phyloP scores from a whole-genome alignment of 139 green algal genomes.

The Chlorella sorokiniana region DNA sequence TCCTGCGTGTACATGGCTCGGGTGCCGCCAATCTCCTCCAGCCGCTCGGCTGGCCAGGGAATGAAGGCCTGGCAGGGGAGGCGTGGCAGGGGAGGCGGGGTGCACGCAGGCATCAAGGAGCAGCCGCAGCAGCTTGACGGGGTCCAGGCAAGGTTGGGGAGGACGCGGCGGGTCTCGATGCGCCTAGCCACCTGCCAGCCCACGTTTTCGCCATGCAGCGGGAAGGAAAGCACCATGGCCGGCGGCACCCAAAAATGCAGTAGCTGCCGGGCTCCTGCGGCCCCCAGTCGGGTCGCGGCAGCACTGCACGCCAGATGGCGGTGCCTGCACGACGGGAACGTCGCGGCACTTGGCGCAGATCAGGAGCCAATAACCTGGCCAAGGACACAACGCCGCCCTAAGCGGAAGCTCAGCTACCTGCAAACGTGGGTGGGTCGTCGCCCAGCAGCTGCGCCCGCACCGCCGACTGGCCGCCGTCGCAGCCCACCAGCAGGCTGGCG shows the following conservation, averaged over 20 bases:
- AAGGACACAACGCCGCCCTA: too few relatives aligned
- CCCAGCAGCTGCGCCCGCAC: slow-evolving; percentile 10
- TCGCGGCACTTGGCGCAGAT: too few relatives aligned
- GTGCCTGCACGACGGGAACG: not conserved
- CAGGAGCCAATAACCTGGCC: too few relatives aligned
- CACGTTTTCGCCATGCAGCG: not conserved
- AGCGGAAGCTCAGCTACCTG: not conserved
- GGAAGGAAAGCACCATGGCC: not conserved
- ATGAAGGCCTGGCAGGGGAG: not conserved
- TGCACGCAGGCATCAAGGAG: not conserved
- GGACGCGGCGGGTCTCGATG: not conserved
- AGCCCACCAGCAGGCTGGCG: slow-evolving; percentile 18
- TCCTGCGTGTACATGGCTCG: not conserved
- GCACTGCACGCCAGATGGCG: slow-evolving; percentile 13
- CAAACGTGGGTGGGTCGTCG: slow-evolving; percentile 19
- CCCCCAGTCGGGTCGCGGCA: slow-evolving; percentile 7
- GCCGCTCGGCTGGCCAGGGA: slow-evolving; percentile 13
- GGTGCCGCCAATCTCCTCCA: slow-evolving; percentile 11
- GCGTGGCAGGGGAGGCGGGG: not conserved
- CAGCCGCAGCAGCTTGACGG: not conserved
- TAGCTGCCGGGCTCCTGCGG: not conserved
- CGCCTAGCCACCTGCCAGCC: not conserved
- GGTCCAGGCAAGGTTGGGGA: not conserved
- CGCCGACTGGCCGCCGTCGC: slow-evolving; percentile 18
- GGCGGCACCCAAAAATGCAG: not conserved